phyloP scores from a whole-genome alignment of 306 rosid species.

The Alnus glutinosa region DNA sequence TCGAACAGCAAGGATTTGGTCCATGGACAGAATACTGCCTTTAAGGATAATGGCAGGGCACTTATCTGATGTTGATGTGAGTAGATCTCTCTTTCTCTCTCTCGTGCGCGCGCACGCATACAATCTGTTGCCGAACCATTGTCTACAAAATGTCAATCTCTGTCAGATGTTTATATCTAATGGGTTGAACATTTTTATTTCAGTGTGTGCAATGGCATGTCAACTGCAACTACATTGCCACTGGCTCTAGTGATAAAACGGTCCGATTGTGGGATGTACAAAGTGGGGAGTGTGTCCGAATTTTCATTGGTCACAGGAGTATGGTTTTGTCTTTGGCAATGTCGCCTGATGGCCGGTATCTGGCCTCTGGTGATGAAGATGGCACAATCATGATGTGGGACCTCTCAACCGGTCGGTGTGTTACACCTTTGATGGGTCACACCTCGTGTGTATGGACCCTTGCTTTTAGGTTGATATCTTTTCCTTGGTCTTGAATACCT shows the following conservation, averaged over 20 bases:
- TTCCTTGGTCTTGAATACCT: background rate
- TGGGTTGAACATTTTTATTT: conserved; percentile 22
- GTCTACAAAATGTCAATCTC: conserved; percentile 11
- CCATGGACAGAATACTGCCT: conserved; percentile 92
- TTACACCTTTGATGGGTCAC: conserved; percentile 85
- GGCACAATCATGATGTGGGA: conserved; percentile 99
- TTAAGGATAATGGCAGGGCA: conserved; percentile 96
- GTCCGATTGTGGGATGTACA: conserved; percentile 96
- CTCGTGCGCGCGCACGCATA: background rate
- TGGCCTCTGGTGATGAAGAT: conserved; percentile 98
- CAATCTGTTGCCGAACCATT: background rate
- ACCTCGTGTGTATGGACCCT: conserved; percentile 91
- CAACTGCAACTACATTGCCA: conserved; percentile 98
- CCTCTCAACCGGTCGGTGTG: conserved; percentile 85
- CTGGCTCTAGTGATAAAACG: conserved; percentile 97
- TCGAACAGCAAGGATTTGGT: conserved; percentile 97
- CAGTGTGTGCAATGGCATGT: conserved; percentile 98
- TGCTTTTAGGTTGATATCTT: conserved; percentile 68
- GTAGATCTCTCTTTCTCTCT: conserved; percentile 35
- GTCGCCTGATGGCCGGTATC: conserved; percentile 95
- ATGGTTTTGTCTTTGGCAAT: conserved; percentile 85
- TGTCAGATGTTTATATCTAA: background rate
- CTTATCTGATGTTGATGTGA: conserved; percentile 95
- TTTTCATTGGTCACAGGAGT: conserved; percentile 94
- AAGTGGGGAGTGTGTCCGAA: conserved; percentile 93